Base-by-base conservation (phyloP, 2,329 filamentous ascomycete species). In the Zymoseptoria pseudotritici region DNA sequence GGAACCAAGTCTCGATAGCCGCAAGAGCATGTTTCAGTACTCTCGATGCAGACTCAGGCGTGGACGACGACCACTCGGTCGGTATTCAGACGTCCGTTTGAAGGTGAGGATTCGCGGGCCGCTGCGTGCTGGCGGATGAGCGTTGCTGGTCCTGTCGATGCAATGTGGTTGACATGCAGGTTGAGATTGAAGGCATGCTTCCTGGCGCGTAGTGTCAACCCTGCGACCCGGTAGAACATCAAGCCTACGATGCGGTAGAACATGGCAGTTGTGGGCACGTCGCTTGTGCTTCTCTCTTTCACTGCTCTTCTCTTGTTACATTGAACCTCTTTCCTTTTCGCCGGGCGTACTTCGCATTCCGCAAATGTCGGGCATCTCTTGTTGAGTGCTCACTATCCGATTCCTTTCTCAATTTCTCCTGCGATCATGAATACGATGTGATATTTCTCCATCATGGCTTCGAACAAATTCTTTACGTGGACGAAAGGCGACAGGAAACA, bases 401-500 rank as follows among this genome's bases (percentile, higher is more conserved):
- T 46, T n/a, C 36, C 13, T 46, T n/a, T 46, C 13, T 46, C 36
- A 6, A 46, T 46, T 6, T 13, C 36, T n/a, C 8, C 36, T 17
- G 36, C 36, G 17, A 46, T 17, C 36, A 46, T 46, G 36, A 46
- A 46, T 4, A 6, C 17, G 10, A 63, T 63, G 60, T 61, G 50
- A 56, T 60, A 20, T 2, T 11, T 29, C 51, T 36, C 51, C 26
- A 59, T 46, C 31, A 77, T 77, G 74, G 70, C 69, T 9, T 71
- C 75, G 22, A 57, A 49, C n/a, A 76, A 74, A 56, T 74, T 78
- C 61, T 76, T 77, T 55, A 76, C 75, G 53, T 78, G 77, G 76
- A 76, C 75, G 13, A 78, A 76, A 58, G 70, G 69, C 67, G 75
- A 65, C 67, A 72, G 67, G 65, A 72, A 60, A 55, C 66, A 65